Conservation (phyloP, 2,329 filamentous ascomycete genomes). For the Venturia nashicola region DNA sequence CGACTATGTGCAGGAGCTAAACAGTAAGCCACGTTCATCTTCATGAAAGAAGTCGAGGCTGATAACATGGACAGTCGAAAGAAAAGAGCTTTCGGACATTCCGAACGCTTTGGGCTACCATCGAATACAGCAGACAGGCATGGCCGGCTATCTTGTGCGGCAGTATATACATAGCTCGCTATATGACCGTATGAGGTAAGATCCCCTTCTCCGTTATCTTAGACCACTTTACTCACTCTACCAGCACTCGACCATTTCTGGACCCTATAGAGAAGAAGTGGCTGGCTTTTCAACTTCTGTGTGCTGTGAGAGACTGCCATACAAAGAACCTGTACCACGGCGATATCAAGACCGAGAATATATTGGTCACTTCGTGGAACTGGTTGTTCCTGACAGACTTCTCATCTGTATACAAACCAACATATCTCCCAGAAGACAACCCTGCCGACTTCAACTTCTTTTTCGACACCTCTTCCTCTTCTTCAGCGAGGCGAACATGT, state of each 20-base stretch:
- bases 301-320: slow-evolving; percentile 85
- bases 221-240: slow-evolving; percentile 15
- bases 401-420: slow-evolving; percentile 88
- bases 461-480: slow-evolving; percentile 63
- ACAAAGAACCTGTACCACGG: slow-evolving; percentile 83
- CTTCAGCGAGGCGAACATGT: slow-evolving; percentile 75
- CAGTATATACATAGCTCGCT: slow-evolving; percentile 95
- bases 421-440: slow-evolving; percentile 88
- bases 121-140: slow-evolving; percentile 80
- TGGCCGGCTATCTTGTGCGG: slow-evolving; percentile 82
- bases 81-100: slow-evolving; percentile 65
- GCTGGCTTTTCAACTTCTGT: slow-evolving; percentile 91
- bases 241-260: slow-evolving; percentile 82
- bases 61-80: slow-evolving; percentile 48
- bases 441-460: slow-evolving; percentile 96
- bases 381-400: slow-evolving; percentile 99
- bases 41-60: neutral
- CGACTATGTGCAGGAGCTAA: slow-evolving; percentile 63
- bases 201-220: neutral
- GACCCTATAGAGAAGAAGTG: slow-evolving; percentile 99
- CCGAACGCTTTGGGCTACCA: slow-evolving; percentile 88
- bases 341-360: slow-evolving; percentile 97
- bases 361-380: slow-evolving; percentile 96
- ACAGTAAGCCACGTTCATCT: slow-evolving; percentile 42
- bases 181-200: slow-evolving; percentile 72